Evolutionary conservation across 164 flowering plant genomes (phyloP).

Genomic region (Umbilicus rupestris): DNA sequence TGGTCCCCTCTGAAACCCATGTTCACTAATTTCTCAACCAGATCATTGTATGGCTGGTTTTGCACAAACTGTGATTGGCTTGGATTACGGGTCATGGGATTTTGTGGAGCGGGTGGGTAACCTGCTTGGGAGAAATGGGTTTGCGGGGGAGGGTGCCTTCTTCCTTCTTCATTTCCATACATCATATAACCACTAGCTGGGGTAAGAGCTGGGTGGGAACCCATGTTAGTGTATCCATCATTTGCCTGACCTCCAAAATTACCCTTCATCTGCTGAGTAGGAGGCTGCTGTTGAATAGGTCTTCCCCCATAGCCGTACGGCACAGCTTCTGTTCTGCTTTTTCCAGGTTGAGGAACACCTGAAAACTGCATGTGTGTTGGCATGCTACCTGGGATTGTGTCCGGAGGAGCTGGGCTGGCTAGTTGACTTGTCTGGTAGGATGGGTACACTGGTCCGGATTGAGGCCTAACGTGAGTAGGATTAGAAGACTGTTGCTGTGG

Average conservation of each 20-base stretch:
- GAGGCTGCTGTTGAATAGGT: conserved; percentile 6
- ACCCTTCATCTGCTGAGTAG: conserved; percentile 23
- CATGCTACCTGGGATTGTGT: conserved; percentile 1
- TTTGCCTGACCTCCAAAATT: conserved; percentile 36
- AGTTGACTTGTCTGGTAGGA: neutral
- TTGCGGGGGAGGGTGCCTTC: conserved; percentile 37
- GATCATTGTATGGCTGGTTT: conserved; percentile 56
- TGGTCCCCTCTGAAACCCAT: conserved; percentile 86
- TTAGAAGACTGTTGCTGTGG: neutral
- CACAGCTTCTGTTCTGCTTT: neutral
- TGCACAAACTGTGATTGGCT: conserved; percentile 42
- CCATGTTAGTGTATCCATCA: conserved; percentile 44
- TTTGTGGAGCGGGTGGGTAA: conserved; percentile 43
- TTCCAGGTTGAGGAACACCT: neutral
- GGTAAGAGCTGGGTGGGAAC: conserved; percentile 41
- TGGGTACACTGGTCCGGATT: conserved; percentile 6
- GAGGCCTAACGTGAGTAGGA: neutral
- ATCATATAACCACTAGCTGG: conserved; percentile 54
- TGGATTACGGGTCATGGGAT: conserved; percentile 30
- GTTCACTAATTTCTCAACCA: conserved; percentile 73
- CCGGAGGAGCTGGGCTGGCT: conserved; percentile 3
- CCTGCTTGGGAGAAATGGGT: conserved; percentile 49
- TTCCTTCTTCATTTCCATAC: conserved; percentile 56
- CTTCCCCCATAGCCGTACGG: neutral
- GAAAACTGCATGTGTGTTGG: neutral